These are phyloP conservation scores for Isochrysis galbana DNA, from an alignment of 78 protist genomes.

Conservation along the genomic window DNA sequence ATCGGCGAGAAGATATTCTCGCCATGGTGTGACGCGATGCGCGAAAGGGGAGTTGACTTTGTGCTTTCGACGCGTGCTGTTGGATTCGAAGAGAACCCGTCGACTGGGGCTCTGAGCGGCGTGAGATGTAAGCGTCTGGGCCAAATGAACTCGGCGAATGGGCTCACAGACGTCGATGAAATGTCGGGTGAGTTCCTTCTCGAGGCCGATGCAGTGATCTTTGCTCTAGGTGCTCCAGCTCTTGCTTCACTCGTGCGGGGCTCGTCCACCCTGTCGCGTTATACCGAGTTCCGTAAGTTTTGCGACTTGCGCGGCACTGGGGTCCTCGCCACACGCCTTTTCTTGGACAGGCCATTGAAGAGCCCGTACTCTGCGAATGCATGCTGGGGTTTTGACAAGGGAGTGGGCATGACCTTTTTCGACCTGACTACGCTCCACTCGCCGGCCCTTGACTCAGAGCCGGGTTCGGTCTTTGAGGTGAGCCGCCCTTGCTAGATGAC, in stretches of 20 bases:
- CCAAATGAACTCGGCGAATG: not conserved
- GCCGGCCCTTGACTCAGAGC: not conserved
- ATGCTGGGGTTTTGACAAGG: conserved; percentile 21
- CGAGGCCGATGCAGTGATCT: not conserved
- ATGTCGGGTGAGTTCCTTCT: not conserved
- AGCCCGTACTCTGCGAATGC: not conserved
- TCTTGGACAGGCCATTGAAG: not conserved
- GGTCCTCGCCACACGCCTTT: conserved; percentile 11
- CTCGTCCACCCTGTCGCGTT: not conserved
- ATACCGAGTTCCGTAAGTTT: not conserved
- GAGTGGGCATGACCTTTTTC: conserved; percentile 7
- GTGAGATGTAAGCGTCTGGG: too few relatives aligned
- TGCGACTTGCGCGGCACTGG: not conserved
- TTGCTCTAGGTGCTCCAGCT: not conserved
- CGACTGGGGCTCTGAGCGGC: not conserved
- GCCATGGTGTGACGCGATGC: conserved; percentile 2
- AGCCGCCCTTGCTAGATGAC: too few relatives aligned
- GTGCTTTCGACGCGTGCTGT: not conserved
- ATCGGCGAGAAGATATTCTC: not conserved
- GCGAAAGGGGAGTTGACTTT: not conserved
- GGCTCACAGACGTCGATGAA: not conserved
- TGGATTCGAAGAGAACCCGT: not conserved
- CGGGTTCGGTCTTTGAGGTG: conserved; percentile 18
- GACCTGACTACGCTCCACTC: not conserved
- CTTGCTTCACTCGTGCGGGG: not conserved